These are phyloP conservation scores for Phyllosticta citrichinensis DNA, from an alignment of 2,329 filamentous ascomycete genomes.

Conservation along the genomic window DNA sequence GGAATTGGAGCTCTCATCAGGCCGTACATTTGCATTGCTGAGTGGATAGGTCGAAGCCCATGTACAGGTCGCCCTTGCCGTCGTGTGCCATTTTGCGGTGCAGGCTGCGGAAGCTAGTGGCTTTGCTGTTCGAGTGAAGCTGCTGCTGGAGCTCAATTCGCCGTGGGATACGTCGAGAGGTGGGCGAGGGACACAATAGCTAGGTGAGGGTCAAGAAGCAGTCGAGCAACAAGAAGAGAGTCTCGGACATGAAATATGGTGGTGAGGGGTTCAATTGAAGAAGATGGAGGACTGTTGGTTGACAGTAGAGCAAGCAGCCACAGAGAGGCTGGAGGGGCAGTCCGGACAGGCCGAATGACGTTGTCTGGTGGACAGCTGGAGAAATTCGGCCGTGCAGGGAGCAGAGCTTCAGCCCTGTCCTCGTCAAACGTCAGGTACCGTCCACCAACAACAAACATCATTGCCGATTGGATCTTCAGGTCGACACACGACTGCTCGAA, in stretches of 20 bases:
- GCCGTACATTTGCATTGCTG: constrained; percentile 80
- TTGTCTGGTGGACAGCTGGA: background rate
- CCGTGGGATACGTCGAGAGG: background rate
- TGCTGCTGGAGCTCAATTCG: background rate
- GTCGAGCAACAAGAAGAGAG: background rate
- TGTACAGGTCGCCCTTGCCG: constrained; percentile 49
- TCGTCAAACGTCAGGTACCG: background rate
- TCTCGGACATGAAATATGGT: background rate
- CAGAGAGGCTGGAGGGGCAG: background rate
- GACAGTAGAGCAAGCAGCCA: background rate
- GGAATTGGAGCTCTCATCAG: background rate
- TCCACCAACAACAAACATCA: background rate
- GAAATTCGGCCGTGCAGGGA: background rate
- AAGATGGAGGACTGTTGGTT: background rate
- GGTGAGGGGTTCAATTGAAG: background rate
- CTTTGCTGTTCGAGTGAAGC: background rate
- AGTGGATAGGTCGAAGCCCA: constrained; percentile 93
- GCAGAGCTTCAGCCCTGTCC: background rate
- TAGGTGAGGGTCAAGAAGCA: constrained; percentile 6
- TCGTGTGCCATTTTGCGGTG: background rate
- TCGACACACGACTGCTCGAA: background rate
- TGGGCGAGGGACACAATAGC: background rate
- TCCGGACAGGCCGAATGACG: background rate
- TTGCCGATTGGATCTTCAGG: background rate
- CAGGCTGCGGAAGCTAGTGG: background rate